These are phyloP conservation scores for Takakia lepidozioides DNA, from an alignment of 225 moss, liverwort and hornwort genomes.

Conservation along the genomic window DNA sequence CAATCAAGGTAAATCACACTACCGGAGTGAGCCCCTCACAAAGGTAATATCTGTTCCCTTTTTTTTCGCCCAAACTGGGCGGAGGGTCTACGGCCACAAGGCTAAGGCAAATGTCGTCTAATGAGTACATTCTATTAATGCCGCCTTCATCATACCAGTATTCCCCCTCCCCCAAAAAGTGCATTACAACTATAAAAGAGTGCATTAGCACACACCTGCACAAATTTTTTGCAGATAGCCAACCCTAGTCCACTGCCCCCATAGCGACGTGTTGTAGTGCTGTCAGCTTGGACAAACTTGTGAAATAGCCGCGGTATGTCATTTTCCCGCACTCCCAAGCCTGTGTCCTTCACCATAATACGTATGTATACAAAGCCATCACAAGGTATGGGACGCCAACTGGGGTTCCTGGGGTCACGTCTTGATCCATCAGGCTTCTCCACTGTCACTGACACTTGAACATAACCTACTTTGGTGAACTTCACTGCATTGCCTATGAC, in stretches of 20 bases:
- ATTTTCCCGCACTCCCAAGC: slow-evolving; percentile 44
- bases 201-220: slow-evolving; percentile 57
- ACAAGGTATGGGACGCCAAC: slow-evolving; percentile 34
- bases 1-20: too few species aligned
- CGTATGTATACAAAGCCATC: slow-evolving; percentile 41
- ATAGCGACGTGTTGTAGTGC: slow-evolving; percentile 40
- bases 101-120: too few species aligned
- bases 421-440: slow-evolving; percentile 28
- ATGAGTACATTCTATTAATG: too few species aligned
- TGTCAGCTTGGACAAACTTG: slow-evolving; percentile 70
- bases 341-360: slow-evolving; percentile 55
- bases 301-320: slow-evolving; percentile 55
- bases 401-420: slow-evolving; percentile 28
- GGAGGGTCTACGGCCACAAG: too few species aligned
- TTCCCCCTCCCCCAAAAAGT: not conserved
- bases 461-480: slow-evolving; percentile 41
- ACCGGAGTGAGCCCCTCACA: too few species aligned
- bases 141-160: not conserved
- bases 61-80: too few species aligned
- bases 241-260: slow-evolving; percentile 61
- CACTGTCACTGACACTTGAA: slow-evolving; percentile 33
- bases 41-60: too few species aligned
- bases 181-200: not conserved
- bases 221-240: slow-evolving; percentile 87
- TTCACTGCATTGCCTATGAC: slow-evolving; percentile 54